phyloP scores from a whole-genome alignment of 2,329 filamentous ascomycete species.

The Neophaeococcomyces mojaviensis region DNA sequence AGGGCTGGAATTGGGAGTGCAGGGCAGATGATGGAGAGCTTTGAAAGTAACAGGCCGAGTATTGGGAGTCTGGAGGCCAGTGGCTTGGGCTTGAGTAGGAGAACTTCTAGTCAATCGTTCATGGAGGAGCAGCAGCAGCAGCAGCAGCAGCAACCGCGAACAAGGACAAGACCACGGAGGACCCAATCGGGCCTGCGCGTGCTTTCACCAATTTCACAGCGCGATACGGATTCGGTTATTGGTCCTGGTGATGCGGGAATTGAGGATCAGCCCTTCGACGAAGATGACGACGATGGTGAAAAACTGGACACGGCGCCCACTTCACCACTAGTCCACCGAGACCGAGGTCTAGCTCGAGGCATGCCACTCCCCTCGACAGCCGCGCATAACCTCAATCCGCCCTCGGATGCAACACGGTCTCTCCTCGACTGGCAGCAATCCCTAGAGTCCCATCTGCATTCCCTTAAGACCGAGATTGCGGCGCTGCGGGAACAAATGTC shows the following conservation, averaged over 20 bases:
- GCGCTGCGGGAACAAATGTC: conserved; percentile 86
- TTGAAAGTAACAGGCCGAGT: conserved; percentile 31
- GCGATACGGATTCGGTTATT: conserved; percentile 23
- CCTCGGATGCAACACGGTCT: conserved; percentile 28
- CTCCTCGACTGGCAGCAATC: conserved; percentile 64
- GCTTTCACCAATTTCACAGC: conserved; percentile 74
- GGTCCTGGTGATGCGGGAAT: conserved; percentile 35
- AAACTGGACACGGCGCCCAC: conserved; percentile 6
- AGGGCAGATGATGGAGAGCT: conserved; percentile 20
- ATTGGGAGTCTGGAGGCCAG: conserved; percentile 38
- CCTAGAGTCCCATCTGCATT: conserved; percentile 77
- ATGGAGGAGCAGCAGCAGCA: conserved; percentile 10
- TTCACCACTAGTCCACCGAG: background rate
- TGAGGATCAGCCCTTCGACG: conserved; percentile 29
- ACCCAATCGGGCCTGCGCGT: conserved; percentile 50
- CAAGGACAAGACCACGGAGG: conserved; percentile 4
- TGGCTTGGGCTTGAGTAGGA: background rate
- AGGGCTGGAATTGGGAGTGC: conserved; percentile 23
- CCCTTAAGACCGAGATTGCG: conserved; percentile 86
- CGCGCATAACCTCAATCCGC: conserved; percentile 12
- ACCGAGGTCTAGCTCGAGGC: background rate
- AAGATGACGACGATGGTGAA: conserved; percentile 23
- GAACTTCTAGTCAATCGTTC: conserved; percentile 2
- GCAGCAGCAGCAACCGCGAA: conserved; percentile 5
- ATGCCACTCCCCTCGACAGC: conserved; percentile 13